phyloP scores from a whole-genome alignment of 2,329 filamentous ascomycete genomes.

The Claviceps africana region DNA sequence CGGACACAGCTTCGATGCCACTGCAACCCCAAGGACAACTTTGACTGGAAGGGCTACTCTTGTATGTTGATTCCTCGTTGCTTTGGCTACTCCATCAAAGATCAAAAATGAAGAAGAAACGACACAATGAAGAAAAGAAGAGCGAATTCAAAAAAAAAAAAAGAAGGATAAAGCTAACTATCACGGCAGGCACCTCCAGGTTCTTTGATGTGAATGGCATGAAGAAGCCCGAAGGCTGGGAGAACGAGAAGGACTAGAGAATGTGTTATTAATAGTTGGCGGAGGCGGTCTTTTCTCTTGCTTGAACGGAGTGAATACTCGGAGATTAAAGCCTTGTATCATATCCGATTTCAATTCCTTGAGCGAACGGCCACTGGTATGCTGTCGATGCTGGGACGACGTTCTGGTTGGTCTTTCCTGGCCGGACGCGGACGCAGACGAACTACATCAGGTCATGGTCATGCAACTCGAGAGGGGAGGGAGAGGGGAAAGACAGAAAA shows the following conservation, averaged over 20 bases:
- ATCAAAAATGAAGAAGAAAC: no score
- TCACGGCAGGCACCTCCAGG: conserved; percentile 45
- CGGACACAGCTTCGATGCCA: conserved; percentile 78
- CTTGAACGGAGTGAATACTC: not conserved
- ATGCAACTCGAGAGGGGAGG: not conserved
- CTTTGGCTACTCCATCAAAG: no score
- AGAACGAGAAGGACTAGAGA: conserved; percentile 21
- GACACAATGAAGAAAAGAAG: not conserved
- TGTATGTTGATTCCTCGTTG: no score
- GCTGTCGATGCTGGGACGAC: no score
- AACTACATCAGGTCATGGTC: no score
- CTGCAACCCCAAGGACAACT: conserved; percentile 93
- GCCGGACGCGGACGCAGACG: no score
- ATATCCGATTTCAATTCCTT: no score
- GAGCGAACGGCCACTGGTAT: no score
- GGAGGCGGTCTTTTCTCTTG: not conserved
- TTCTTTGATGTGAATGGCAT: conserved; percentile 75
- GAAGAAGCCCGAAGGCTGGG: conserved; percentile 73
- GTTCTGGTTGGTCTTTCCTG: no score
- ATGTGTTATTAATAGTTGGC: not conserved
- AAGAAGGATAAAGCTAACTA: not conserved
- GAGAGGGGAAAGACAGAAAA: no score
- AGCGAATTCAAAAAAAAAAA: no score
- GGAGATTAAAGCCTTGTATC: not conserved
- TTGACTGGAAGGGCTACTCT: conserved; percentile 98